Base-by-base conservation (phyloP, 2,329 filamentous ascomycete genomes). In the Phyllosticta paracitricarpa region DNA sequence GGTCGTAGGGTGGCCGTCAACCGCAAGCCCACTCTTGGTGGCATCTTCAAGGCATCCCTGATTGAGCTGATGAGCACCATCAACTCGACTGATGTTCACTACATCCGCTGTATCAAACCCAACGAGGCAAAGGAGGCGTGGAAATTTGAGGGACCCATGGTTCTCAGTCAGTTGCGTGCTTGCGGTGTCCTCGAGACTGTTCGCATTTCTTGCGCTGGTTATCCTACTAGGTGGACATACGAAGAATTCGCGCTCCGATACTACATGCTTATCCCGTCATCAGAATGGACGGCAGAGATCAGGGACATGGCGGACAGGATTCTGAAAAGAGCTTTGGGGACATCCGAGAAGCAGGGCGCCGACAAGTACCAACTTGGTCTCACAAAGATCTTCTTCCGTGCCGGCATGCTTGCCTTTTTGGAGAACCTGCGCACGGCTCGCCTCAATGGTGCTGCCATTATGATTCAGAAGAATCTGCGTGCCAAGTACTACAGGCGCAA, bases 101-200 rank as follows among this genome's bases (percentile, higher is more conserved):
- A 99, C 76, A 99, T 99, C 71, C 87, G 94, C 68, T 99, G 94
- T 75, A 97, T 99, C 77, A 99, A 99, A 78, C 94, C 94, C 33
- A 99, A 99, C 73, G 94, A 99, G 77, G 90, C 86, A 57, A 99
- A 99, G 76, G 89, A 89, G 70, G 85, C 94, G 0, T 99, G 94
- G 94, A 93, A 95, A 69, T 99, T 97, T 64, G 94, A 99, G 72
- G 94, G 94, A 0, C 94, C 95, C 2, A 99, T 99, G 94, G 94
- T 99, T 67, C 83, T 99, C 64, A 96, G 91, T 75, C 94, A 99
- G 76, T 81, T 99, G 69, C 87, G 95, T 75, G 94, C 94, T 77
- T 99, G 94, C 78, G 94, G 94, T 92, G 95, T 99, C 48, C 84
- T 99, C 62, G 94, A 99, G 77, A 99, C 94, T 3, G 94, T 99